These are phyloP conservation scores for Didymosphaeria variabile DNA, from an alignment of 2,329 filamentous ascomycete genomes.

Conservation along the genomic window DNA sequence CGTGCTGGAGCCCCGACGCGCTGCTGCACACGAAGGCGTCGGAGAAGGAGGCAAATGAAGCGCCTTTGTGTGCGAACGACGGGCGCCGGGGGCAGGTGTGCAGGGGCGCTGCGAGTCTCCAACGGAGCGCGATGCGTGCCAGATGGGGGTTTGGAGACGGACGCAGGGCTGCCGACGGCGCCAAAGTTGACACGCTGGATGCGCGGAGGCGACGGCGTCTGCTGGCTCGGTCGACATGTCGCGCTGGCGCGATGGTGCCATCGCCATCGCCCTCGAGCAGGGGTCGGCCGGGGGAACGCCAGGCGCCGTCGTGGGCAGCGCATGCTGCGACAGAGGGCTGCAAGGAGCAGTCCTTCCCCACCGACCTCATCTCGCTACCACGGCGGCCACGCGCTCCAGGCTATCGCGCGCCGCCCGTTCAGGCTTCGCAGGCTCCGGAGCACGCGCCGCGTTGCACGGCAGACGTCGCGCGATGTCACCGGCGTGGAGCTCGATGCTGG, in stretches of 20 bases:
- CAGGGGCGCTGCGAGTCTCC: slow-evolving; percentile 20
- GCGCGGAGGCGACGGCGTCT: slow-evolving; percentile 10
- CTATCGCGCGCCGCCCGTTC: background rate
- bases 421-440: background rate
- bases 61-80: slow-evolving; percentile 38
- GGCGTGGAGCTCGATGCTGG: slow-evolving; percentile 7
- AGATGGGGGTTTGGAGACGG: slow-evolving; percentile 10
- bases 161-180: slow-evolving; percentile 17
- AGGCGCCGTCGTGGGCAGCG: slow-evolving; percentile 29
- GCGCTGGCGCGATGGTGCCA: slow-evolving; percentile 18
- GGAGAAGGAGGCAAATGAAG: background rate
- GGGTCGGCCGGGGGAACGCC: slow-evolving; percentile 31
- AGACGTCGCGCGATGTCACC: slow-evolving; percentile 33
- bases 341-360: slow-evolving; percentile 46
- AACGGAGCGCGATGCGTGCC: slow-evolving; percentile 9
- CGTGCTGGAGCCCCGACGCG: slow-evolving; percentile 15
- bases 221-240: background rate
- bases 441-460: slow-evolving; percentile 32
- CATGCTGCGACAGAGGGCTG: slow-evolving; percentile 44
- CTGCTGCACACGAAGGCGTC: background rate
- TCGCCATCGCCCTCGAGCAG: slow-evolving; percentile 23
- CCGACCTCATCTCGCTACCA: slow-evolving; percentile 50
- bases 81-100: background rate
- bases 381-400: too few relatives aligned
- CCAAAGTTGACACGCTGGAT: slow-evolving; percentile 6